phyloP scores from a whole-genome alignment of 2,329 filamentous ascomycete genomes.

The Trichoderma sp. region DNA sequence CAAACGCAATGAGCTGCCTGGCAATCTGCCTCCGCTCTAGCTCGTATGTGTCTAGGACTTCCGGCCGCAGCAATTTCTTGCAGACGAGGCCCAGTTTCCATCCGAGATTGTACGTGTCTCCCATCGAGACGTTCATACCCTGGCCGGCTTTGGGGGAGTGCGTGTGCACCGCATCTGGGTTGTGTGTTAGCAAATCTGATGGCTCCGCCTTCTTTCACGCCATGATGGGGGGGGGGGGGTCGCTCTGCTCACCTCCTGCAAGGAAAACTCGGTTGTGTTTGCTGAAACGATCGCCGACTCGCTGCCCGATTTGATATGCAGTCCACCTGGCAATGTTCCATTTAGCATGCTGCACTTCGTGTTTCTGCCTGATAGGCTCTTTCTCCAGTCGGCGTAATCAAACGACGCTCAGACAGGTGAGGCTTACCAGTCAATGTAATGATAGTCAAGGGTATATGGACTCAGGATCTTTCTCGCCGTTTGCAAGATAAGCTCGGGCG shows the following conservation, averaged over 20 bases:
- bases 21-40: conserved; percentile 62
- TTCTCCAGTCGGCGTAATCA: background rate
- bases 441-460: conserved; percentile 68
- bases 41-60: conserved; percentile 55
- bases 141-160: conserved; percentile 66
- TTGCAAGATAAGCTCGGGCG: conserved; percentile 63
- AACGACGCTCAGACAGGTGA: background rate
- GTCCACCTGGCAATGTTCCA: conserved; percentile 33
- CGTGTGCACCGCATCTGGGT: conserved; percentile 57
- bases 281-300: conserved; percentile 62
- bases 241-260: conserved; percentile 57
- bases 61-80: conserved; percentile 48
- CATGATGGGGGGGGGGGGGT: conserved; percentile 48
- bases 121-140: conserved; percentile 75
- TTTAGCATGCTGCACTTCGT: background rate
- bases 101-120: conserved; percentile 60
- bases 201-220: conserved; percentile 40
- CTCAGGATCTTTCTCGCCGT: conserved; percentile 67
- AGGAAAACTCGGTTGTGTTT: conserved; percentile 66
- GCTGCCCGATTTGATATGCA: conserved; percentile 65
- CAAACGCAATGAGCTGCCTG: conserved; percentile 67
- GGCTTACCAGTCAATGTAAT: conserved; percentile 65
- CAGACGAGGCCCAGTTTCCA: conserved; percentile 58
- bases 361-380: background rate
- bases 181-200: background rate